Base-by-base conservation (phyloP, 148 eudicot genomes). In the Vaccinium corymbosum region DNA sequence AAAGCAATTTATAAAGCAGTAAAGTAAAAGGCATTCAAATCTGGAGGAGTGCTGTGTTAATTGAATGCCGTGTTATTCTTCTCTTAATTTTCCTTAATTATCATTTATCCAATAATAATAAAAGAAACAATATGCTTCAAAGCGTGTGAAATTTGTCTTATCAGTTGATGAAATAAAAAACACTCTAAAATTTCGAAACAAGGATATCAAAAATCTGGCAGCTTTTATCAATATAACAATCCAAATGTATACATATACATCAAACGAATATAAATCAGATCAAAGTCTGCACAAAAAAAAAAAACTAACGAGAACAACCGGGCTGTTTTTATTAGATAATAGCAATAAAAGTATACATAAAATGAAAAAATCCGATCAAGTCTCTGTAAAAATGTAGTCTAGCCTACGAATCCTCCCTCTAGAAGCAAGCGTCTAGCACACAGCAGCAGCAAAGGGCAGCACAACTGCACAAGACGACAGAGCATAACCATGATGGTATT, bases 361-460 rank as follows among this genome's bases (percentile, higher is more conserved):
- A 48, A 59, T 17, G 29, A 14, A 83, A 19, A 53, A 57, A 83
- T 64, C 19, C 12, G 59, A 38, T 75, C 55, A 25, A 83, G 51
- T 22, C 80, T 59, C 17, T 38, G n/a, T 75, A 75, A 46, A 9
- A 9, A 42, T 75, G 11, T 42, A 17, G 14, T 42, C 52, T 35
- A 73, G n/a, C 14, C 38, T 14, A 50, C 14, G 8, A 51, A 25
- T 22, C 55, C n/a, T 35, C 38, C 38, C 80, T 12, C 12, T 13
- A 84, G 86, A 84, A 84, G 51, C 82, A 84, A n/a, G 86, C 86
- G 62, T 84, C 86, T 17, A 84, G 79, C 61, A 79, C 76, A 79
- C 82, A 84, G 20, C 86, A 84, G 71, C 86, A 84, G 57, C 86
- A 84, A 12, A 84, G 66, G 38, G 86, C 86, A 71, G 86, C 86